phyloP scores from a whole-genome alignment of 345 rosid genomes.

The Euphorbia lathyris region DNA sequence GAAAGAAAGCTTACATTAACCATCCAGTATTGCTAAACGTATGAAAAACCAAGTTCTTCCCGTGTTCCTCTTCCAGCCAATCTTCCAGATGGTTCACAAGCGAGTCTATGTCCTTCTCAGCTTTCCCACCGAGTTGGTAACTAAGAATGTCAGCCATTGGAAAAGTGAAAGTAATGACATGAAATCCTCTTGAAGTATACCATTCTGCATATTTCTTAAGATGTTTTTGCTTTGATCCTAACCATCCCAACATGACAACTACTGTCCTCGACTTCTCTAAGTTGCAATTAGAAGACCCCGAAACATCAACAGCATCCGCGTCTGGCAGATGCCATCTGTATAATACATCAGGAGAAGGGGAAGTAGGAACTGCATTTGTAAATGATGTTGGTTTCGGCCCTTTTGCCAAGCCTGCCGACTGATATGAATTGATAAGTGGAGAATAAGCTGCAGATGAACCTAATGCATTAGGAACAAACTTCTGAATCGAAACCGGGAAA shows the following conservation, averaged over 20 bases:
- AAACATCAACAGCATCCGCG: constrained; percentile 49
- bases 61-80: constrained; percentile 88
- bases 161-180: constrained; percentile 87
- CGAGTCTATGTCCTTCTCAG: constrained; percentile 69
- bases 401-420: constrained; percentile 65
- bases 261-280: constrained; percentile 71
- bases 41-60: constrained; percentile 84
- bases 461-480: constrained; percentile 20
- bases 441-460: constrained; percentile 40
- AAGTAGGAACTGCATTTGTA: constrained; percentile 25
- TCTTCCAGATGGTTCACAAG: constrained; percentile 85
- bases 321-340: constrained; percentile 95
- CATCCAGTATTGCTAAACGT: constrained; percentile 99
- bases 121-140: constrained; percentile 90
- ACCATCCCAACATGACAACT: constrained; percentile 95
- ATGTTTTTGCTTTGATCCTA: constrained; percentile 97
- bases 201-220: constrained; percentile 90
- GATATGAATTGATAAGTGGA: constrained; percentile 51
- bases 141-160: constrained; percentile 84
- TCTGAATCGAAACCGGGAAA: constrained; percentile 28
- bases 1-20: constrained; percentile 61
- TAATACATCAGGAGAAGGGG: constrained; percentile 54
- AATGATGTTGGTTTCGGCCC: constrained; percentile 52
- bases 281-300: constrained; percentile 50
- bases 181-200: constrained; percentile 89